A percentile compares a stretch with the other conserved stretches of the same genome.
Conservation (phyloP, 2,329 filamentous ascomycete species). For the Amylocarpus encephaloides region DNA sequence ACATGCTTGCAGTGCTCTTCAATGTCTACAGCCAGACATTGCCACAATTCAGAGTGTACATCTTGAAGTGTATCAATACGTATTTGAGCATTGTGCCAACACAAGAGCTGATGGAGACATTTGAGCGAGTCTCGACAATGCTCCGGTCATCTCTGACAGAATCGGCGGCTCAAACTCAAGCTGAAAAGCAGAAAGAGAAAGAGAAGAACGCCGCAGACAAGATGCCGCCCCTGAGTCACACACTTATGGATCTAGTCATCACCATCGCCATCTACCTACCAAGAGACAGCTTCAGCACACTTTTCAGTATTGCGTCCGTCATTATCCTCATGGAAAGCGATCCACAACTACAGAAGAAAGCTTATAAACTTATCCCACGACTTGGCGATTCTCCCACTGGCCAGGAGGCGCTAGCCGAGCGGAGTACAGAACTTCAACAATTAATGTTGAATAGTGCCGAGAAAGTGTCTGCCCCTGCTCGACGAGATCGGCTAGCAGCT, state of each 20-base stretch:
- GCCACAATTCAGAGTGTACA: conserved; percentile 83
- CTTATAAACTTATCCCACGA: conserved; percentile 93
- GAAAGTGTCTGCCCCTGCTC: conserved; percentile 79
- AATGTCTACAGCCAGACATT: conserved; percentile 97
- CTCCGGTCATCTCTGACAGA: conserved; percentile 65
- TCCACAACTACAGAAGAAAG: conserved; percentile 95
- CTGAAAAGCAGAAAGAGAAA: conserved; percentile 56
- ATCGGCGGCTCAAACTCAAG: conserved; percentile 54
- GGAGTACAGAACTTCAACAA: conserved; percentile 72
- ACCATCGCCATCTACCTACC: conserved; percentile 93
- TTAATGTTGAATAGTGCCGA: conserved; percentile 73
- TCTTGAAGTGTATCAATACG: conserved; percentile 89
- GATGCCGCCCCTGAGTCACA: conserved; percentile 90
- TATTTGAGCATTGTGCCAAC: conserved; percentile 83
- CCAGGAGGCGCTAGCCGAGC: conserved; percentile 65
- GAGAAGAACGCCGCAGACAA: conserved; percentile 51
- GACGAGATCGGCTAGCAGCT: conserved; percentile 78
- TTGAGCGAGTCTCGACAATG: conserved; percentile 78
- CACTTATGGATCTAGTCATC: conserved; percentile 92
- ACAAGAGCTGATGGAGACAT: conserved; percentile 77
- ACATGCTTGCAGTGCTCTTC: conserved; percentile 93
- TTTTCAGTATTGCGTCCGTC: conserved; percentile 81
- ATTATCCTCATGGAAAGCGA: conserved; percentile 78
- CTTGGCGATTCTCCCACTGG: conserved; percentile 77
- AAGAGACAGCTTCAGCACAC: conserved; percentile 70